Evolutionary conservation across 148 eudicot genomes (phyloP), one percentile per base, ranked within the genome.

Genomic region (Spergularia marina): DNA sequence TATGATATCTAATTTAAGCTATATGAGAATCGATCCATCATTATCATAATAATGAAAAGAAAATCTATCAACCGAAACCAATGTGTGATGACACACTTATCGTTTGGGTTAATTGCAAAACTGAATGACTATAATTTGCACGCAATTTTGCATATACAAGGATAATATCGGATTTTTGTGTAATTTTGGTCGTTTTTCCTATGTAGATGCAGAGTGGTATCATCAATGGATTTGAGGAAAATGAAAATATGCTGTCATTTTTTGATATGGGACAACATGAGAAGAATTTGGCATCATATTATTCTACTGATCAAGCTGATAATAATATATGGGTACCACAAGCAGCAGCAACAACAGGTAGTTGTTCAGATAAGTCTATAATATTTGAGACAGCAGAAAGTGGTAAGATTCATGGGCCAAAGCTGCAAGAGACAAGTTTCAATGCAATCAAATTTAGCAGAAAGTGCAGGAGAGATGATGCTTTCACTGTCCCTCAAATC

Each of bases 401-500:
- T 15, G 14, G 18, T 13, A 17, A 21, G 17, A 12, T 52, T 70
- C 21, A 53, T 49, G 70, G 64, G 39, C 34, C 72, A 58, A 78
- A 65, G 39, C 75, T 71, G 30, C 59, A 72, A 73, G 53, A 73
- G 39, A 66, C 77, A 73, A 57, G 58, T 73, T 66, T 66, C 60
- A 57, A 6, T 47, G 7, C 65, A 12, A 55, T 57, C 15, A 84
- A 77, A 73, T 23, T 76, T 25, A 80, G 71, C 85, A 87, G 77
- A 73, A 84, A 83, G 34, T 66, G 77, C 79, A 84, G 41, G 47
- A 85, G 82, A 16, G 91, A 85, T 68, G 82, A 80, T 62, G 81
- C 71, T 16, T 89, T 84, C 76, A 73, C 86, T 65, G 94, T 92
- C 73, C 97, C 97, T 20, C 89, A 92, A 80, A 90, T 88, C 60